These are phyloP conservation scores for Actinomucor elegans DNA, from an alignment of 371 early-diverging fungal genomes.

Conservation along the genomic window DNA sequence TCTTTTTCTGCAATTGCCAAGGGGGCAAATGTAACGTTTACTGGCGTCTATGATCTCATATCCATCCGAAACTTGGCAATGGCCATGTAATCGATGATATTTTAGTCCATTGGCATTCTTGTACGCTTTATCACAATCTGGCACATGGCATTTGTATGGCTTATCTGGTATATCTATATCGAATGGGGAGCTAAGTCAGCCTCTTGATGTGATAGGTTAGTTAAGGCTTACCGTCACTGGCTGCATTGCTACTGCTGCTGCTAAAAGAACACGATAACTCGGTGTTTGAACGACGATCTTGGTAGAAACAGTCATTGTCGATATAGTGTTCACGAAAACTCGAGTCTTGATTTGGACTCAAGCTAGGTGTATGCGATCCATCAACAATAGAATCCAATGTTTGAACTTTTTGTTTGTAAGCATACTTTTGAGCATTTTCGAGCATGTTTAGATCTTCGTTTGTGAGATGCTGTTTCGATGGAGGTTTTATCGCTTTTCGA, in stretches of 20 bases:
- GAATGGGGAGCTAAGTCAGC: no score
- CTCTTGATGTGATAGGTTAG: background rate
- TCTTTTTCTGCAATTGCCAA: slow-evolving; percentile 79
- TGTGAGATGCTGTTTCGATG: slow-evolving; percentile 1
- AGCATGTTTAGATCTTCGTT: slow-evolving; percentile 12
- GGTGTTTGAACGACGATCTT: background rate
- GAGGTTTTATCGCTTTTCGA: no score
- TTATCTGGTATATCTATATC: slow-evolving; percentile 34
- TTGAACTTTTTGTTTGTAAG: slow-evolving; percentile 3
- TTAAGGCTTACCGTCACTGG: background rate
- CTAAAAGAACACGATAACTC: no score
- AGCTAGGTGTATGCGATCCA: slow-evolving; percentile 3
- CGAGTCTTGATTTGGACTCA: slow-evolving; percentile 7
- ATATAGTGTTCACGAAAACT: background rate
- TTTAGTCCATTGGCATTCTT: slow-evolving; percentile 96
- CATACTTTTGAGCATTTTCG: slow-evolving; percentile 26
- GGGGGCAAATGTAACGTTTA: slow-evolving; percentile 83
- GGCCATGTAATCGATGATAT: slow-evolving; percentile 82
- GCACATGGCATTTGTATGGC: slow-evolving; percentile 75
- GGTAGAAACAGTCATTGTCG: background rate
- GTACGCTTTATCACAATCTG: slow-evolving; percentile 86
- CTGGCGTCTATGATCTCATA: slow-evolving; percentile 15
- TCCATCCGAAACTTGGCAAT: slow-evolving; percentile 48
- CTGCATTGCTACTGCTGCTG: background rate
- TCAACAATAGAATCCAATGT: slow-evolving; percentile 17